These are phyloP conservation scores for Syzygium syzygioides DNA, from an alignment of 441 rosid species.

Conservation along the genomic window DNA sequence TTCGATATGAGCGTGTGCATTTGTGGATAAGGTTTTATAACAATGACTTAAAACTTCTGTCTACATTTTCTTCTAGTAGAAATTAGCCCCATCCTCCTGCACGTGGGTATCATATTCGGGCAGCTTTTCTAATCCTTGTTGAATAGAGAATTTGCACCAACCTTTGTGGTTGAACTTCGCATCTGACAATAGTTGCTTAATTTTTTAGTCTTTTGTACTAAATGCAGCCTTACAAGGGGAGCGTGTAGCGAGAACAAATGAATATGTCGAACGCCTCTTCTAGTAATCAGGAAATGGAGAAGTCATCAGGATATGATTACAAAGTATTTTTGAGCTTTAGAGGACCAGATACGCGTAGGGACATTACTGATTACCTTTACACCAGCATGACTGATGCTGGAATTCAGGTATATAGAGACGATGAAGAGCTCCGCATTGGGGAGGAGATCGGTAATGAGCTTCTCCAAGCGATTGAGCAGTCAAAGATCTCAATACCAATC, in stretches of 20 bases:
- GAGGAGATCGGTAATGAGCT: not conserved
- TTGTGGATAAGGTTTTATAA: too few relatives aligned
- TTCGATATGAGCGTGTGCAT: too few relatives aligned
- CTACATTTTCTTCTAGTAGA: too few relatives aligned
- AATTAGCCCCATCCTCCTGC: too few relatives aligned
- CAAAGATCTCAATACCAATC: not conserved
- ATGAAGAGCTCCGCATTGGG: not conserved
- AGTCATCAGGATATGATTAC: not conserved
- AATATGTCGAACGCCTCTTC: not conserved
- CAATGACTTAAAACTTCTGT: too few relatives aligned
- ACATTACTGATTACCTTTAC: not conserved
- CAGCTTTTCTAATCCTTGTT: too few relatives aligned
- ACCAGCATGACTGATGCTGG: not conserved
- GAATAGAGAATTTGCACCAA: not conserved
- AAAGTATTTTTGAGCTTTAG: not conserved
- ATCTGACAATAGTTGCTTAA: not conserved
- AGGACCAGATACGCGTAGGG: not conserved
- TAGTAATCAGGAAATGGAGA: not conserved
- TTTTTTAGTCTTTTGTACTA: not conserved
- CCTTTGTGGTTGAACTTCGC: not conserved
- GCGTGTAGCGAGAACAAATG: not conserved
- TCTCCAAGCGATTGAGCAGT: not conserved
- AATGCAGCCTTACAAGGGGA: not conserved
- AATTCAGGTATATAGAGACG: not conserved
- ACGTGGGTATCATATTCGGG: too few relatives aligned